These are phyloP conservation scores for Colletotrichum musicola DNA, from an alignment of 2,329 filamentous ascomycete genomes.

Conservation along the genomic window DNA sequence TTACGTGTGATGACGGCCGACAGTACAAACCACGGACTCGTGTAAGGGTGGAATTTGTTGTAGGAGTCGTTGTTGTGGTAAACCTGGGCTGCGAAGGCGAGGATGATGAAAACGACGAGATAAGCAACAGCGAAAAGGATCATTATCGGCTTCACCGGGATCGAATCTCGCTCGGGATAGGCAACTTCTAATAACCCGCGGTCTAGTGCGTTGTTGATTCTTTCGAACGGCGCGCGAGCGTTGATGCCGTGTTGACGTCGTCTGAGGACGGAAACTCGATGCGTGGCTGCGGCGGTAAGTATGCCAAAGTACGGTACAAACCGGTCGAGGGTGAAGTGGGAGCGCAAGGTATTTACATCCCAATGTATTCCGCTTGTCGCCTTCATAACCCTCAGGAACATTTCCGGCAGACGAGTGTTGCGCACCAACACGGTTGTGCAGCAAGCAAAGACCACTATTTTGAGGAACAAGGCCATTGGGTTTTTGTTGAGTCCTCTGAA, in stretches of 20 bases:
- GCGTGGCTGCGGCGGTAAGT: constrained; percentile 58
- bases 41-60: constrained; percentile 38
- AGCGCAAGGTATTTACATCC: constrained; percentile 62
- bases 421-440: constrained; percentile 41
- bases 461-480: constrained; percentile 57
- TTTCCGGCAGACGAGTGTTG: constrained; percentile 27
- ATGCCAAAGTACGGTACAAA: constrained; percentile 70
- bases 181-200: constrained; percentile 25
- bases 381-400: constrained; percentile 24
- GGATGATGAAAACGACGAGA: constrained; percentile 29
- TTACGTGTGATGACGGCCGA: constrained; percentile 63
- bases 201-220: constrained; percentile 31
- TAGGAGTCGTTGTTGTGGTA: constrained; percentile 30
- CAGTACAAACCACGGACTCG: constrained; percentile 49
- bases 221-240: constrained; percentile 17
- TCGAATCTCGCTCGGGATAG: constrained; percentile 32
- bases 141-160: constrained; percentile 36
- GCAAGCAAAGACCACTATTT: constrained; percentile 59
- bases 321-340: constrained; percentile 64
- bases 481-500: constrained; percentile 57
- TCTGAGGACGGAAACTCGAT: constrained; percentile 44
- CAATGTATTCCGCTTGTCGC: constrained; percentile 59
- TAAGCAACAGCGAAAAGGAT: constrained; percentile 29
- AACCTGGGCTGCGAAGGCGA: constrained; percentile 27
- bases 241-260: constrained; percentile 31